Evolutionary conservation across 176 grass and related monocot species (phyloP).

Genomic region (Tillandsia fasciculata): DNA sequence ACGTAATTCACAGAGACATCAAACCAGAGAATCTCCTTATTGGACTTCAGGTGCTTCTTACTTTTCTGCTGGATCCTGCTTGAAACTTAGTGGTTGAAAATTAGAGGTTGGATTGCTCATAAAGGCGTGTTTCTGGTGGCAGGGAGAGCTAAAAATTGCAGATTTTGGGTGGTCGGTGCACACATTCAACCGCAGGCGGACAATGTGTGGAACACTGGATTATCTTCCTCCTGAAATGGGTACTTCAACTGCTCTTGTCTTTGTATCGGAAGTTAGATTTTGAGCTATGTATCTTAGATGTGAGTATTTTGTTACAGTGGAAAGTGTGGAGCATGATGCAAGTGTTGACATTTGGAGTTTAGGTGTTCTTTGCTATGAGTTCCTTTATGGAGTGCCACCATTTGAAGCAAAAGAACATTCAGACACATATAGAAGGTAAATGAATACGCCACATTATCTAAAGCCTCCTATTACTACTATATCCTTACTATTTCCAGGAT

Average conservation of each 20-base stretch:
- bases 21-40: constrained; percentile 94
- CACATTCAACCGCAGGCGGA: constrained; percentile 72
- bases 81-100: background rate
- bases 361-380: constrained; percentile 86
- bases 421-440: constrained; percentile 82
- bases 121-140: background rate
- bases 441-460: too few species aligned
- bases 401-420: constrained; percentile 98
- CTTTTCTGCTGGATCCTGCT: constrained; percentile 9
- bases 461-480: too few species aligned
- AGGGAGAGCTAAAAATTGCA: constrained; percentile 94
- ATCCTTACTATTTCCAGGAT: too few species aligned
- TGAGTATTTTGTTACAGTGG: constrained; percentile 42
- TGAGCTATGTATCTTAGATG: constrained; percentile 3
- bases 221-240: constrained; percentile 99
- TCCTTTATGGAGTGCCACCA: constrained; percentile 76
- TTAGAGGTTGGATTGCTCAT: background rate
- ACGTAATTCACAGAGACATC: constrained; percentile 91
- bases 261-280: background rate
- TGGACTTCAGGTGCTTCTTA: constrained; percentile 48
- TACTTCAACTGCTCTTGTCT: constrained; percentile 21
- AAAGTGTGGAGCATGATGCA: constrained; percentile 84
- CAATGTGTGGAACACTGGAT: constrained; percentile 94
- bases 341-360: constrained; percentile 94
- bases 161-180: constrained; percentile 98